Base-by-base conservation (phyloP, 768 basidiomycete species). In the Leucosporidium scottii region DNA sequence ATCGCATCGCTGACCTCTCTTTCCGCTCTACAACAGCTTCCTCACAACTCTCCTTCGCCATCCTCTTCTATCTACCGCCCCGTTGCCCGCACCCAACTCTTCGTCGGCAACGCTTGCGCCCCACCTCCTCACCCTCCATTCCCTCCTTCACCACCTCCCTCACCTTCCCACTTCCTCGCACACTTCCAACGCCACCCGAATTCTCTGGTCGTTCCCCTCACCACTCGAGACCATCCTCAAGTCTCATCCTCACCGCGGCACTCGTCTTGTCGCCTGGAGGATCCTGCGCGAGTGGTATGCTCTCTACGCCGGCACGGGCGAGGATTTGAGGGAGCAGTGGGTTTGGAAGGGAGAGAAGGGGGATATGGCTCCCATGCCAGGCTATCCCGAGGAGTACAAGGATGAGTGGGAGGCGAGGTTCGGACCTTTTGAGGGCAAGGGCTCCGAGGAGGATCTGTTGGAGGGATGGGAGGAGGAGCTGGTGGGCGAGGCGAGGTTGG, bases 401-500 rank as follows among this genome's bases (percentile, higher is more conserved):
- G 83, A 85, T 15, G 89, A 89, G 75, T 90, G 91, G 78, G 84
- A 88, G 0, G 76, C 86, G 56, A 88, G 90, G 73, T 84, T 83
- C 59, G 84, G 87, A 8, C 88, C 92, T 48, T 61, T 30, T 10
- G 20, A 49, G 86, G 84, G 85, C 23, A 91, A 89, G 36, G 83
- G 84, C 44, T 83, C 83, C 61, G 75, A 89, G 65, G 90, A 91
- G 77, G 79, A 78, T 27, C 77, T 82, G 49, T 77, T 85, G 6
- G 77, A 93, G 1, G 89, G 90, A 3, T 72, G 61, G 50, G 39
- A 28, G 1, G 49, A 49, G 18, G 67, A 69, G 61, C 23, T 66
- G 2, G 17, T 55, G n/a, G 58, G 34, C 4, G 25, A 30, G 8
- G 55, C 23, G 82, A 85, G 57, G 76, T 81, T 5, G 83, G 82